phyloP scores from a whole-genome alignment of 768 basidiomycete species.

The Mrakia gelida region DNA sequence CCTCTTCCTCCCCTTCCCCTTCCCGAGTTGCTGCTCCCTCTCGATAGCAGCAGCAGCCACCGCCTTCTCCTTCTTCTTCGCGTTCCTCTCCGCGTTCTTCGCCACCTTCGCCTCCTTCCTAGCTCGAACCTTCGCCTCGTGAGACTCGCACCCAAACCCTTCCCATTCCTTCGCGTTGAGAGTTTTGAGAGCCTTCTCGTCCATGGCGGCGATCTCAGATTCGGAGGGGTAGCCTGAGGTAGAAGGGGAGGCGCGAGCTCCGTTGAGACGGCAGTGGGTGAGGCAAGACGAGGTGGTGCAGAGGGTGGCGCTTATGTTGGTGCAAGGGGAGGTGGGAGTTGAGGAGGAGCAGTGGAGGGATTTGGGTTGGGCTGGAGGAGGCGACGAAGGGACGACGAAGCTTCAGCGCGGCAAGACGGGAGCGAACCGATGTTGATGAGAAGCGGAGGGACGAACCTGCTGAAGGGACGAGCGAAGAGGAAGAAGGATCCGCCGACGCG shows the following conservation, averaged over 20 bases:
- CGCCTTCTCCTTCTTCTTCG: neutral
- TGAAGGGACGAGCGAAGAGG: neutral
- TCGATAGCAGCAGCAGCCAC: neutral
- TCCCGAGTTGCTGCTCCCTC: neutral
- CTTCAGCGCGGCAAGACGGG: neutral
- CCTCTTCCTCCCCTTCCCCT: slow-evolving; percentile 4
- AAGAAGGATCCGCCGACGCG: neutral
- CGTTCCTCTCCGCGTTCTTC: slow-evolving; percentile 27
- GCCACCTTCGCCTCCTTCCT: slow-evolving; percentile 39
- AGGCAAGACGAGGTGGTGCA: slow-evolving; percentile 38
- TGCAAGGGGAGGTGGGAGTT: slow-evolving; percentile 18
- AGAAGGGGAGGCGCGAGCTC: slow-evolving; percentile 32
- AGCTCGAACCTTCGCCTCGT: slow-evolving; percentile 43
- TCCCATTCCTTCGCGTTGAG: slow-evolving; percentile 37
- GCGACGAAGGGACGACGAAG: neutral
- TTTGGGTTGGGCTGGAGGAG: slow-evolving; percentile 12
- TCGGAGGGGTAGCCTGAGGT: neutral
- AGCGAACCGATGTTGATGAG: neutral
- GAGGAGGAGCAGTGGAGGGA: slow-evolving; percentile 13
- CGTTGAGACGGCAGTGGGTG: slow-evolving; percentile 40
- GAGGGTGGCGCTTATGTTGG: slow-evolving; percentile 30
- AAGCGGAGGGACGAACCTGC: slow-evolving; percentile 18
- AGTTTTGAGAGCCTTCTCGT: slow-evolving; percentile 9
- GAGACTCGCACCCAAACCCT: slow-evolving; percentile 43
- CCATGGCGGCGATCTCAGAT: slow-evolving; percentile 31